phyloP scores from a whole-genome alignment of 1,139 yeast genomes.

The Taphrina betulina region DNA sequence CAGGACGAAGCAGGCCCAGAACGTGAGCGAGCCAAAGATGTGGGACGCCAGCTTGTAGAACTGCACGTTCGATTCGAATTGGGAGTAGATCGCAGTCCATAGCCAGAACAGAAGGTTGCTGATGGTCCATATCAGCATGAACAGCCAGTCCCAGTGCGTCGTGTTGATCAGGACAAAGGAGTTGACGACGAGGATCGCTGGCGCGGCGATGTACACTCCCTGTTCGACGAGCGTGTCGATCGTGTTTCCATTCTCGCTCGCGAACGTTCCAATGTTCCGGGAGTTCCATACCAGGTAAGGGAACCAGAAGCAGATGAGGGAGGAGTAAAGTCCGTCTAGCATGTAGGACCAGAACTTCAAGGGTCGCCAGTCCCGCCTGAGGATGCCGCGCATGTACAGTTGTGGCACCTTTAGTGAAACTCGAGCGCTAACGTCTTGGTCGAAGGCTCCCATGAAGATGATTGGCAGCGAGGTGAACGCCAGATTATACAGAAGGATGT shows the following conservation, averaged over 20 bases:
- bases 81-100: slow-evolving; percentile 92
- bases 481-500: slow-evolving; percentile 85
- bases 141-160: slow-evolving; percentile 92
- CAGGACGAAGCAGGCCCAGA: slow-evolving; percentile 78
- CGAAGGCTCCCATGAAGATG: slow-evolving; percentile 83
- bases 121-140: slow-evolving; percentile 58
- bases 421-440: slow-evolving; percentile 85
- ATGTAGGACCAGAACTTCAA: slow-evolving; percentile 78
- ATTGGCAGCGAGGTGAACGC: slow-evolving; percentile 95
- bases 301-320: slow-evolving; percentile 79
- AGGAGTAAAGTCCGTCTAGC: slow-evolving; percentile 85
- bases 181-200: slow-evolving; percentile 78
- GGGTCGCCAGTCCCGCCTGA: slow-evolving; percentile 77
- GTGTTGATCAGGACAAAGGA: slow-evolving; percentile 76
- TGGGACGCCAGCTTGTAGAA: slow-evolving; percentile 74
- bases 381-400: slow-evolving; percentile 78
- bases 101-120: slow-evolving; percentile 59
- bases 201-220: slow-evolving; percentile 76
- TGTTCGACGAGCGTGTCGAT: slow-evolving; percentile 82
- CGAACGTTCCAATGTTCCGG: slow-evolving; percentile 56
- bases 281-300: slow-evolving; percentile 68
- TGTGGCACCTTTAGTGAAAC: slow-evolving; percentile 88
- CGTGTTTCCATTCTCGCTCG: slow-evolving; percentile 55
- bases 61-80: slow-evolving; percentile 58
- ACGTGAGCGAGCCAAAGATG: slow-evolving; percentile 67